Evolutionary conservation across 2,329 filamentous ascomycete species (phyloP).

Genomic region (Nothophaeocryptopus gaeumannii): DNA sequence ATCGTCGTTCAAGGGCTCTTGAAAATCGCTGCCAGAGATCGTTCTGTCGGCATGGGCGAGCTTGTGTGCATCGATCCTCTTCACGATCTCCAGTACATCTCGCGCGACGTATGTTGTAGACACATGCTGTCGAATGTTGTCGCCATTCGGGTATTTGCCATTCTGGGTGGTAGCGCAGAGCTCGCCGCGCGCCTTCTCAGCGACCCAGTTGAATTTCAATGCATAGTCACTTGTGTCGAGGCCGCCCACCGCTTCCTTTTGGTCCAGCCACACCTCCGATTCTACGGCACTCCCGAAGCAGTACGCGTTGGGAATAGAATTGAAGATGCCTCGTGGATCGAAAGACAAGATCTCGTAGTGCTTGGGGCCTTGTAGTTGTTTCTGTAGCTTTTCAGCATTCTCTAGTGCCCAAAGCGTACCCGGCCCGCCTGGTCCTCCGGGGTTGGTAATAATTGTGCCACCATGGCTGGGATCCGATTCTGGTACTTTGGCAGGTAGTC

Average conservation of each 20-base stretch:
- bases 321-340: slow-evolving; percentile 44
- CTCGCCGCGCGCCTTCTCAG: slow-evolving; percentile 35
- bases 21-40: background rate
- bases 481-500: slow-evolving; percentile 42
- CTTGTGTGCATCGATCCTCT: slow-evolving; percentile 9
- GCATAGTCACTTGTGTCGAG: slow-evolving; percentile 20
- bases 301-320: slow-evolving; percentile 34
- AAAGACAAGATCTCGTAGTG: slow-evolving; percentile 47
- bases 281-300: slow-evolving; percentile 33
- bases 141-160: slow-evolving; percentile 32
- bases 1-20: background rate
- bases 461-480: slow-evolving; percentile 40
- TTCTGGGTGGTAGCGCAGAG: slow-evolving; percentile 27
- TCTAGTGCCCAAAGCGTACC: slow-evolving; percentile 28
- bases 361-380: slow-evolving; percentile 24
- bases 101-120: slow-evolving; percentile 30
- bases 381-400: slow-evolving; percentile 16
- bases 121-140: slow-evolving; percentile 31
- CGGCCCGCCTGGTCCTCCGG: slow-evolving; percentile 42
- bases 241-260: slow-evolving; percentile 17
- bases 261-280: slow-evolving; percentile 36
- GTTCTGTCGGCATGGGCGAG: background rate
- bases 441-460: slow-evolving; percentile 42
- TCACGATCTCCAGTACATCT: slow-evolving; percentile 15
- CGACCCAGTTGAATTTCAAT: slow-evolving; percentile 36